These are phyloP conservation scores for Diplodia corticola DNA, from an alignment of 2,329 filamentous ascomycete species.

Conservation along the genomic window DNA sequence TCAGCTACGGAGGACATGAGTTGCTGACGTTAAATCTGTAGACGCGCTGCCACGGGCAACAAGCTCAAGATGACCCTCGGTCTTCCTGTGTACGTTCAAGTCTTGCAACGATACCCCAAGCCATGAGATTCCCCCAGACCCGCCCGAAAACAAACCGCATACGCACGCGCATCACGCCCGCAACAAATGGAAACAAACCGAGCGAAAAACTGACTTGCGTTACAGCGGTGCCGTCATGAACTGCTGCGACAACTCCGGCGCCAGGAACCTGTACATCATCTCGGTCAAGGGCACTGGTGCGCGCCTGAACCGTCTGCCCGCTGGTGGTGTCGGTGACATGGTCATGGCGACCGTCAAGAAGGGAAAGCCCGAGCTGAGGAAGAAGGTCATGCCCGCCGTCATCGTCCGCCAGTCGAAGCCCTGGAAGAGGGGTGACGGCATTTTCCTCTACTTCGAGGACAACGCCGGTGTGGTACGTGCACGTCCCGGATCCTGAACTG, in stretches of 20 bases:
- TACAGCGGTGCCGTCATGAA: conserved; percentile 98
- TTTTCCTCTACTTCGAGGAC: conserved; percentile 99
- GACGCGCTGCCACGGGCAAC: conserved; percentile 89
- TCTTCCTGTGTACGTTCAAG: conserved; percentile 91
- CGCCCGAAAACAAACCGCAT: conserved; percentile 24
- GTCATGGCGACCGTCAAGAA: conserved; percentile 99
- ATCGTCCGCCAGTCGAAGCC: conserved; percentile 99
- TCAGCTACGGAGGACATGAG: conserved; percentile 3
- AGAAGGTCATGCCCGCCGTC: conserved; percentile 99
- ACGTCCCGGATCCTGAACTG: not conserved
- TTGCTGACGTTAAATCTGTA: conserved; percentile 37
- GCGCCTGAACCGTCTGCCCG: conserved; percentile 94
- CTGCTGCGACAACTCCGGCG: conserved; percentile 99
- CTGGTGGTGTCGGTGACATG: conserved; percentile 98
- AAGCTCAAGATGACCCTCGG: conserved; percentile 99
- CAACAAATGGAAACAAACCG: conserved; percentile 22
- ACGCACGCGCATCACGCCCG: conserved; percentile 10
- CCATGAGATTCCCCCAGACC: not conserved
- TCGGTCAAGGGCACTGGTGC: conserved; percentile 98
- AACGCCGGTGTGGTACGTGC: conserved; percentile 94
- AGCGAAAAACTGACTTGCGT: conserved; percentile 32
- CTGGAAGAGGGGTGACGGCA: conserved; percentile 97
- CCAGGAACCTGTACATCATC: conserved; percentile 99
- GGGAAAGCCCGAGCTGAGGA: conserved; percentile 99
- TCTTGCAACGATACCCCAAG: conserved; percentile 14